Percentiles rank a stretch among this genome's conserved stretches.
These are phyloP conservation scores for Diplocarpon rosae DNA, from an alignment of 2,329 filamentous ascomycete genomes.

Conservation along the genomic window DNA sequence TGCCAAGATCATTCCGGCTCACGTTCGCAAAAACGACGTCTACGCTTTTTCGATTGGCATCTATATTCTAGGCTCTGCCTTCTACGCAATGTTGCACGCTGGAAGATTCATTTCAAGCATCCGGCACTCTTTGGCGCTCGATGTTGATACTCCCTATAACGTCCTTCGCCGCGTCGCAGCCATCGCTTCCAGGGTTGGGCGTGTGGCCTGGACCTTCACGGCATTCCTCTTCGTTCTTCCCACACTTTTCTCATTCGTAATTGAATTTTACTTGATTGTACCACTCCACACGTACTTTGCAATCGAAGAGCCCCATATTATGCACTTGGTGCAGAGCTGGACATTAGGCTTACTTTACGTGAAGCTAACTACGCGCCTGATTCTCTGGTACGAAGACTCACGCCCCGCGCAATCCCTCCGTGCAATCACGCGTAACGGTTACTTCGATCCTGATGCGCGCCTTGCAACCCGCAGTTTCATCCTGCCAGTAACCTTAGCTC, in stretches of 20 bases:
- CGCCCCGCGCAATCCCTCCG: slow-evolving; percentile 65
- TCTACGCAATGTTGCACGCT: slow-evolving; percentile 50
- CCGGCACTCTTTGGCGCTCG: slow-evolving; percentile 21
- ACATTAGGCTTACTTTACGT: slow-evolving; percentile 85
- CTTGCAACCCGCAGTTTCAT: slow-evolving; percentile 80
- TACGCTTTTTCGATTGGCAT: slow-evolving; percentile 91
- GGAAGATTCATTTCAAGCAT: slow-evolving; percentile 27
- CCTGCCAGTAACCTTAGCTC: slow-evolving; percentile 59
- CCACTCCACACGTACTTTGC: slow-evolving; percentile 43
- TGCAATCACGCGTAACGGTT: slow-evolving; percentile 63
- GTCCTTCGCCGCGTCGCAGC: slow-evolving; percentile 15
- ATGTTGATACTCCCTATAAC: slow-evolving; percentile 22
- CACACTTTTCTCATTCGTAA: slow-evolving; percentile 63
- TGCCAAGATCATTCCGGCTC: slow-evolving; percentile 55
- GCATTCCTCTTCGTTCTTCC: slow-evolving; percentile 72
- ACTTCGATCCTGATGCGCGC: slow-evolving; percentile 64
- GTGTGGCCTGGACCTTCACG: slow-evolving; percentile 62
- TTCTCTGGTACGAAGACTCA: slow-evolving; percentile 57
- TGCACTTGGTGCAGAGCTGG: slow-evolving; percentile 89
- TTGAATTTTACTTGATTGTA: slow-evolving; percentile 82
- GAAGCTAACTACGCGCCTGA: slow-evolving; percentile 62
- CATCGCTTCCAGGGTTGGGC: slow-evolving; percentile 19
- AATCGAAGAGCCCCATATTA: slow-evolving; percentile 45
- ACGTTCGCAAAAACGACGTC: slow-evolving; percentile 79
- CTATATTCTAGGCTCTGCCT: slow-evolving; percentile 61